These are phyloP conservation scores for Ustilago hordei DNA, from an alignment of 1,284 basidiomycete genomes.

Conservation along the genomic window DNA sequence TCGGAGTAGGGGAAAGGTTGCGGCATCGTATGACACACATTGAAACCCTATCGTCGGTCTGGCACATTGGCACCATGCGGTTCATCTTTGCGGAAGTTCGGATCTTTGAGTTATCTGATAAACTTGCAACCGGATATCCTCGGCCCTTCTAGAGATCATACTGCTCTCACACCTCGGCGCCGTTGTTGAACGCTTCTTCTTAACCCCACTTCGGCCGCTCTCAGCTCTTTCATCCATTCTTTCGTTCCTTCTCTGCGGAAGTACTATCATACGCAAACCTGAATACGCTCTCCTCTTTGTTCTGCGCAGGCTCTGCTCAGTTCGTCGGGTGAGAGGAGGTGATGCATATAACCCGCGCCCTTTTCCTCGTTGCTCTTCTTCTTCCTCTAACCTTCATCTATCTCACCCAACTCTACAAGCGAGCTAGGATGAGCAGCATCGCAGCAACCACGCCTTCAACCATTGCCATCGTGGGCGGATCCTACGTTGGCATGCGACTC, in stretches of 20 bases:
- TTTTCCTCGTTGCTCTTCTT: background rate
- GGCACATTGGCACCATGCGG: background rate
- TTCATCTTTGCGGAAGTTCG: background rate
- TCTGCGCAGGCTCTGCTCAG: background rate
- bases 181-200: background rate
- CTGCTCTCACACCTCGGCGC: too few relatives aligned
- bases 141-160: too few relatives aligned
- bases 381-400: slow-evolving; percentile 3
- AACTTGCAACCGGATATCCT: background rate
- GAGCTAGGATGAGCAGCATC: slow-evolving; percentile 14
- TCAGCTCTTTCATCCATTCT: background rate
- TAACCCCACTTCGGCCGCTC: slow-evolving; percentile 3
- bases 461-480: slow-evolving; percentile 45
- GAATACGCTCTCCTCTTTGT: background rate
- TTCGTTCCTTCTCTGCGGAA: background rate
- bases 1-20: background rate
- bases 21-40: background rate
- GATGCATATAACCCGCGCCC: slow-evolving; percentile 10
- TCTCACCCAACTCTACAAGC: background rate
- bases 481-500: slow-evolving; percentile 45
- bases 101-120: slow-evolving; percentile 6
- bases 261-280: background rate
- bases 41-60: background rate
- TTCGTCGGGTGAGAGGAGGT: background rate
- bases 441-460: slow-evolving; percentile 19